These are phyloP conservation scores for Rhodofomes roseus DNA, from an alignment of 1,284 basidiomycete species.

Conservation along the genomic window DNA sequence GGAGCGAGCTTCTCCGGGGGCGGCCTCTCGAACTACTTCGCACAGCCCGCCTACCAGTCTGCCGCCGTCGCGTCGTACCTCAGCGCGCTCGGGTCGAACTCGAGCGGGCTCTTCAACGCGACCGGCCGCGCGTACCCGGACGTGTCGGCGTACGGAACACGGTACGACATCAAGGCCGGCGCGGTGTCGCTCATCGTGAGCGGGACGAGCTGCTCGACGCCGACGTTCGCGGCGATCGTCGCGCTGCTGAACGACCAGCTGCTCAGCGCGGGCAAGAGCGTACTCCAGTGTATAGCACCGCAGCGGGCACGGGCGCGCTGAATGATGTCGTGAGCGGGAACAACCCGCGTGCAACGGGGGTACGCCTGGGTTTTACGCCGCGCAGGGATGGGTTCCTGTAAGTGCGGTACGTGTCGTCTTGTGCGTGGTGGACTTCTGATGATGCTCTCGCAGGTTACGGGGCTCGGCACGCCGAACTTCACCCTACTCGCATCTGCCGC, in stretches of 20 bases:
- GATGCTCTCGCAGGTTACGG: constrained; percentile 27
- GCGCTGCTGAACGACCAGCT: constrained; percentile 52
- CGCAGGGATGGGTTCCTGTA: constrained; percentile 35
- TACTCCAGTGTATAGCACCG: constrained; percentile 34
- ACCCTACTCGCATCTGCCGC: constrained; percentile 4
- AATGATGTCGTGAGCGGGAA: constrained; percentile 37
- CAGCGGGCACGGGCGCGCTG: constrained; percentile 25
- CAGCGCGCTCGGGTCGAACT: constrained; percentile 20
- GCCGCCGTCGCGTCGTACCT: constrained; percentile 31
- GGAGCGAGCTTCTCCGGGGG: constrained; percentile 39
- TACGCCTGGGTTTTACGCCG: constrained; percentile 32
- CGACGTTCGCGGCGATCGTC: constrained; percentile 47
- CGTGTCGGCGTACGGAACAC: constrained; percentile 21
- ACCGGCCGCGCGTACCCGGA: constrained; percentile 29
- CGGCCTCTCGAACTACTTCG: constrained; percentile 46
- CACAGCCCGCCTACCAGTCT: constrained; percentile 36
- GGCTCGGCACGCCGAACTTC: constrained; percentile 29
- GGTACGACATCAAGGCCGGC: constrained; percentile 23
- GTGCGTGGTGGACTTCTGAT: background rate
- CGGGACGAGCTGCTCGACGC: constrained; percentile 43
- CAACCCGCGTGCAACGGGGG: constrained; percentile 27
- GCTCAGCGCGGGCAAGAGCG: constrained; percentile 32
- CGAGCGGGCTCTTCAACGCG: constrained; percentile 23
- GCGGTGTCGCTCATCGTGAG: constrained; percentile 40
- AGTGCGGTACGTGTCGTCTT: background rate